phyloP scores from a whole-genome alignment of 1,139 yeast genomes.

The Saccharomycopsis hybrid region DNA sequence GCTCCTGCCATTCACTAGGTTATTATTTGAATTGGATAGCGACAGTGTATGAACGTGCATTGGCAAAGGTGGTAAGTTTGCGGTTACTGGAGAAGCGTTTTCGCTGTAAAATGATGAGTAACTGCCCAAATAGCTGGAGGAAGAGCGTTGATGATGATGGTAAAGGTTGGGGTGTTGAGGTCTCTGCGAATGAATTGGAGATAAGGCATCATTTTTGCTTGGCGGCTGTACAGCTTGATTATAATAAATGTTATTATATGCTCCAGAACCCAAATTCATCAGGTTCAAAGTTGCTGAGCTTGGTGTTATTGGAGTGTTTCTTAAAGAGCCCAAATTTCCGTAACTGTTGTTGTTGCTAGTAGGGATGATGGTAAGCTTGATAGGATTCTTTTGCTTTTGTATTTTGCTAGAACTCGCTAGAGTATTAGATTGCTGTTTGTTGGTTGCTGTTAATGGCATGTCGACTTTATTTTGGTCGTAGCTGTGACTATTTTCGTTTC shows the following conservation, averaged over 20 bases:
- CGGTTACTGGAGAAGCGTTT: slow-evolving; percentile 9
- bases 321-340: slow-evolving; percentile 8
- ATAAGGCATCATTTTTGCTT: slow-evolving; percentile 8
- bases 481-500: too few species aligned
- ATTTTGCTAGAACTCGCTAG: too few species aligned
- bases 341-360: slow-evolving; percentile 7
- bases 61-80: slow-evolving; percentile 8
- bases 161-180: slow-evolving; percentile 4
- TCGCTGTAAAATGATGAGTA: slow-evolving; percentile 7
- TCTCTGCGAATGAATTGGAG: slow-evolving; percentile 13
- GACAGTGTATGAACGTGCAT: neutral
- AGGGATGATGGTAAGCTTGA: slow-evolving; percentile 17
- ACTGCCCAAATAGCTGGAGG: slow-evolving; percentile 8
- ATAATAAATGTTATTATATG: neutral
- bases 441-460: too few species aligned
- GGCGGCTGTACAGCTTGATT: slow-evolving; percentile 8
- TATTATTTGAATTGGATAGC: neutral
- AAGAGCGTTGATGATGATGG: slow-evolving; percentile 6
- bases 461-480: too few species aligned
- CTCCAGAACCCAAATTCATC: neutral
- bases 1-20: neutral
- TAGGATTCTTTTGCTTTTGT: slow-evolving; percentile 10
- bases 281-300: slow-evolving; percentile 10
- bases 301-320: slow-evolving; percentile 20
- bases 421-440: too few species aligned